Percentiles rank a stretch among this genome's conserved stretches.
These are phyloP conservation scores for Paramarasmius palmivorus DNA, from an alignment of 1,284 basidiomycete genomes.

Conservation along the genomic window DNA sequence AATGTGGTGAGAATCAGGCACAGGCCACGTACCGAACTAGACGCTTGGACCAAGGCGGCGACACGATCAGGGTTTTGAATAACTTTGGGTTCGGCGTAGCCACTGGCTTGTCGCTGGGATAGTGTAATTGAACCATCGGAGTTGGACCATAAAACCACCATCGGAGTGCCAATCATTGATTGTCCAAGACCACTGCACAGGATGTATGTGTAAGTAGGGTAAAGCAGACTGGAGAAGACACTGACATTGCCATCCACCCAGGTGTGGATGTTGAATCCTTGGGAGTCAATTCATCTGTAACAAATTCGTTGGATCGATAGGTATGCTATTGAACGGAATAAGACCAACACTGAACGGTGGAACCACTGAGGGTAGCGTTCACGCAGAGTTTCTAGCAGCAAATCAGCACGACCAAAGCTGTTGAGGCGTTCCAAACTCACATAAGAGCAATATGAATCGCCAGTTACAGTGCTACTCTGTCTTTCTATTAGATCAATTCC, in stretches of 20 bases:
- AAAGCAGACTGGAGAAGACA: slow-evolving; percentile 9
- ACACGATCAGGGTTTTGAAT: slow-evolving; percentile 47
- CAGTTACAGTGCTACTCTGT: slow-evolving; percentile 8
- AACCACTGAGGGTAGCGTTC: slow-evolving; percentile 41
- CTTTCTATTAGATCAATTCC: background rate
- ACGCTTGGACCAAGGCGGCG: slow-evolving; percentile 38
- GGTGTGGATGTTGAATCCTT: slow-evolving; percentile 31
- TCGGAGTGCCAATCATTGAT: slow-evolving; percentile 51
- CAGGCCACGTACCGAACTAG: slow-evolving; percentile 39
- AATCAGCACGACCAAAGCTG: background rate
- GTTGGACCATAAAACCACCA: slow-evolving; percentile 71
- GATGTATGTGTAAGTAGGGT: slow-evolving; percentile 3
- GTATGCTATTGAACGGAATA: slow-evolving; percentile 1
- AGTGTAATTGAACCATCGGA: slow-evolving; percentile 53
- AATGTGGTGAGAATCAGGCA: background rate
- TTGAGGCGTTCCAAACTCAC: slow-evolving; percentile 11
- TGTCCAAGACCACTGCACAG: slow-evolving; percentile 52
- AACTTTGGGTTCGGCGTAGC: slow-evolving; percentile 48
- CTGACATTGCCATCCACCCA: slow-evolving; percentile 62
- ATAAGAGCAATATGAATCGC: slow-evolving; percentile 19
- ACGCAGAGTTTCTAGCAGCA: slow-evolving; percentile 39
- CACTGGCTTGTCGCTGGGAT: slow-evolving; percentile 54
- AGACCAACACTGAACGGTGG: slow-evolving; percentile 42
- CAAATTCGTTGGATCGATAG: background rate
- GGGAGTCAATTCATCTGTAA: slow-evolving; percentile 40